These are phyloP conservation scores for Colletotrichum melonis DNA, from an alignment of 2,329 filamentous ascomycete genomes.

Conservation along the genomic window DNA sequence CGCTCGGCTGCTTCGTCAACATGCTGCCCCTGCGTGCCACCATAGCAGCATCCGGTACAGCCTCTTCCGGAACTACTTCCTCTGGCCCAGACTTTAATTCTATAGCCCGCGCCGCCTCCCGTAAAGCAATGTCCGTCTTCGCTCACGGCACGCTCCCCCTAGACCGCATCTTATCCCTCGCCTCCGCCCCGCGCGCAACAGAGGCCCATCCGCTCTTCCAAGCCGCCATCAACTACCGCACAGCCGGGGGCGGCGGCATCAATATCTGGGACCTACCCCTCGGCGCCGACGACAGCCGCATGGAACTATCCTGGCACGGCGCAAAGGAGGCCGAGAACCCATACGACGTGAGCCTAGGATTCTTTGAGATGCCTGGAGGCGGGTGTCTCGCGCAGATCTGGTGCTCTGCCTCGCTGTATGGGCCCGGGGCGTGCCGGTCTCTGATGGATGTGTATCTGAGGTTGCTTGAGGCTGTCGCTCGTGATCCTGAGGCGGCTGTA, in stretches of 20 bases:
- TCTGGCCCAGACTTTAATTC: slow-evolving; percentile 43
- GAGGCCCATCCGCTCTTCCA: slow-evolving; percentile 61
- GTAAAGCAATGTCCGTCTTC: slow-evolving; percentile 44
- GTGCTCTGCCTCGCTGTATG: neutral
- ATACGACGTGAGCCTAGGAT: neutral
- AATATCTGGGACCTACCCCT: too few species aligned
- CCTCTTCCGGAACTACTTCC: too few species aligned
- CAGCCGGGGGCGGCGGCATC: slow-evolving; percentile 27
- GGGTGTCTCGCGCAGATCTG: neutral
- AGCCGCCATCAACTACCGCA: slow-evolving; percentile 47
- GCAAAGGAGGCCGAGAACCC: too few species aligned
- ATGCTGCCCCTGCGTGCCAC: slow-evolving; percentile 52
- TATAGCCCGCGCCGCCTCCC: slow-evolving; percentile 36
- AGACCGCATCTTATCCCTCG: slow-evolving; percentile 56
- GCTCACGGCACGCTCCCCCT: slow-evolving; percentile 58
- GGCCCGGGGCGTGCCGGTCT: slow-evolving; percentile 33
- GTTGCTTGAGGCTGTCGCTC: too few species aligned
- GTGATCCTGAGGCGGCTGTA: too few species aligned
- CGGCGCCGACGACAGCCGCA: too few species aligned
- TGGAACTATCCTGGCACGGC: too few species aligned
- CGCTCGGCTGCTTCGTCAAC: slow-evolving; percentile 60
- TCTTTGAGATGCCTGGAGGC: neutral
- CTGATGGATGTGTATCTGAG: too few species aligned
- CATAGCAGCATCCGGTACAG: too few species aligned
- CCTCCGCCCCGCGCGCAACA: slow-evolving; percentile 52